Percentiles rank a stretch among this genome's conserved stretches.
Conservation (phyloP, 2,329 filamentous ascomycete species). For the Fusarium ramigenum region DNA sequence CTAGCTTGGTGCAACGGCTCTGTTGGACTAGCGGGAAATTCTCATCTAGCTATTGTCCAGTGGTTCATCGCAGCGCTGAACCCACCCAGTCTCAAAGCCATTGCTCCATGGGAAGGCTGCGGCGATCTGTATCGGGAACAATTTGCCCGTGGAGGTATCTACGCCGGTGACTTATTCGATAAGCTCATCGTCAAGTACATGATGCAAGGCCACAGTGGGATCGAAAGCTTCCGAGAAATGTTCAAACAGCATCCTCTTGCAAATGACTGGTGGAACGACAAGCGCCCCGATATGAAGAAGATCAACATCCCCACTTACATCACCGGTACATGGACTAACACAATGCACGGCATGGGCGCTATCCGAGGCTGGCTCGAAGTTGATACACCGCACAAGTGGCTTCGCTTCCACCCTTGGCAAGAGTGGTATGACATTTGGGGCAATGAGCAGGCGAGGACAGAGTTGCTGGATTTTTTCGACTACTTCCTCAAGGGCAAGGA, state of each 20-base stretch:
- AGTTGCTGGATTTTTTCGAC: neutral
- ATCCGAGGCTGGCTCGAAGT: slow-evolving; percentile 14
- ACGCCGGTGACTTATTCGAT: neutral
- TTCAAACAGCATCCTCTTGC: slow-evolving; percentile 1
- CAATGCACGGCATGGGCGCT: slow-evolving; percentile 7
- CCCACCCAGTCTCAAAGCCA: slow-evolving; percentile 5
- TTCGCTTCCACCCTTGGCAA: slow-evolving; percentile 13
- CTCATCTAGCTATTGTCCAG: slow-evolving; percentile 8
- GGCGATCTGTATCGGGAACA: neutral
- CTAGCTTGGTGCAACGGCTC: neutral
- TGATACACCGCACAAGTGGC: slow-evolving; percentile 3
- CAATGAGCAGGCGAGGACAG: neutral
- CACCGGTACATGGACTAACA: slow-evolving; percentile 6
- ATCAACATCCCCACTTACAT: slow-evolving; percentile 12
- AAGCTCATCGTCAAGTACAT: slow-evolving; percentile 14
- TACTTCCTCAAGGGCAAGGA: slow-evolving; percentile 1
- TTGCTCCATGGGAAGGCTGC: slow-evolving; percentile 6
- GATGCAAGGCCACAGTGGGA: neutral
- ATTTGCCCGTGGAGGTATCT: neutral
- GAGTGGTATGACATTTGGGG: slow-evolving; percentile 24
- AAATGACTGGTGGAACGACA: slow-evolving; percentile 7
- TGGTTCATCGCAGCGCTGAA: slow-evolving; percentile 11
- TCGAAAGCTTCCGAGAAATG: slow-evolving; percentile 15
- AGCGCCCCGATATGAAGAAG: slow-evolving; percentile 7
- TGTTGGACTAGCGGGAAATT: neutral